Evolutionary conservation across 306 rosid species (phyloP).

Genomic region (Vigna trinervia): DNA sequence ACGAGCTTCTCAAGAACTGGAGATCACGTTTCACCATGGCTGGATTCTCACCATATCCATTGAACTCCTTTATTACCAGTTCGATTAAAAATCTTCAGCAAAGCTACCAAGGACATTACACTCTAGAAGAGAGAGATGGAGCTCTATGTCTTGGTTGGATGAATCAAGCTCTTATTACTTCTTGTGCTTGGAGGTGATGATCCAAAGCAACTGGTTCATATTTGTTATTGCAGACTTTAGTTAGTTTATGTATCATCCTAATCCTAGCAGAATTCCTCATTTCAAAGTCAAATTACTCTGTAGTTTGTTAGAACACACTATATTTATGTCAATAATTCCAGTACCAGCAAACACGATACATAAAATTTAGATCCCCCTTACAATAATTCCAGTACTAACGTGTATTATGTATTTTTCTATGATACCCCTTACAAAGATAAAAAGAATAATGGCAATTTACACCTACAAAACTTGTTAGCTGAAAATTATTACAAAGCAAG

Average conservation of each 20-base stretch:
- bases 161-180: conserved; percentile 63
- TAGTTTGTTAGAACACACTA: conserved; percentile 21
- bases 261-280: neutral
- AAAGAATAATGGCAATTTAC: conserved; percentile 19
- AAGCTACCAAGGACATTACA: conserved; percentile 71
- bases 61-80: conserved; percentile 65
- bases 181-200: conserved; percentile 84
- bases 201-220: conserved; percentile 20
- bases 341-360: conserved; percentile 10
- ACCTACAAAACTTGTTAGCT: conserved; percentile 44
- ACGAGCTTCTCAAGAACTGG: conserved; percentile 78
- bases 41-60: conserved; percentile 76
- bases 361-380: no score
- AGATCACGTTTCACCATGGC: conserved; percentile 75
- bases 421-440: neutral
- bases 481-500: conserved; percentile 76
- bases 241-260: conserved; percentile 31
- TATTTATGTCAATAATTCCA: conserved; percentile 4
- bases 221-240: conserved; percentile 19
- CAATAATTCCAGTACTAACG: neutral
- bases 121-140: conserved; percentile 82
- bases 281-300: conserved; percentile 16
- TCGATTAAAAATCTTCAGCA: conserved; percentile 72
- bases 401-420: conserved; percentile 22
- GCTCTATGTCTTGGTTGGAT: conserved; percentile 83